These are phyloP conservation scores for Kuraishia molischiana DNA, from an alignment of 805 yeast species.

Conservation along the genomic window DNA sequence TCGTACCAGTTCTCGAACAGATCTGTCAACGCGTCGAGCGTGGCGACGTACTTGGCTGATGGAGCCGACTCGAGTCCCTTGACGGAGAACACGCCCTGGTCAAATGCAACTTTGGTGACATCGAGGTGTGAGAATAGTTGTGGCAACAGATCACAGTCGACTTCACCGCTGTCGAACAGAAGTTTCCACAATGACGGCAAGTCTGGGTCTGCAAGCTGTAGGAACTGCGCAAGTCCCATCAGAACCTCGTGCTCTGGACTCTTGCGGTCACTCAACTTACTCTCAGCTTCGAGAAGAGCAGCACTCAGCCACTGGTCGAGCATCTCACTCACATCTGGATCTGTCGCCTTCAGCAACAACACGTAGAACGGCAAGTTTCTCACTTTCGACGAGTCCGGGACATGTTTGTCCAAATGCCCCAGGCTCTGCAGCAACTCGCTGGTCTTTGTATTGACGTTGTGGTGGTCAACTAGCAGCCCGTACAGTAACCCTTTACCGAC, in stretches of 20 bases:
- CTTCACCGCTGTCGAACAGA: too few relatives aligned
- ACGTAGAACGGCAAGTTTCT: background rate
- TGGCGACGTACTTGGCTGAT: background rate
- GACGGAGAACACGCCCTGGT: background rate
- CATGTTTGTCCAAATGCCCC: background rate
- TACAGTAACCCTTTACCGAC: background rate
- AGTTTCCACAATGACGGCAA: too few relatives aligned
- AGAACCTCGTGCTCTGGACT: background rate
- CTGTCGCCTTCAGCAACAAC: background rate
- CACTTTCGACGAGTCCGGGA: background rate
- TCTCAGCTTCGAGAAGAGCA: background rate
- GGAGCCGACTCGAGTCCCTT: background rate
- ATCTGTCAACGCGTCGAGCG: background rate
- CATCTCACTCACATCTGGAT: background rate
- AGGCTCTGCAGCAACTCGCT: background rate
- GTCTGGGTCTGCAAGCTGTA: background rate
- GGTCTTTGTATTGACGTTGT: too few relatives aligned
- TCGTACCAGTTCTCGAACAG: background rate
- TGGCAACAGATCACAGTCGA: too few relatives aligned
- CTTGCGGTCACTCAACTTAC: background rate
- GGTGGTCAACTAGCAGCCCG: background rate
- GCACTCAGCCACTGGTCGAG: background rate
- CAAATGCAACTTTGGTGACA: too few relatives aligned
- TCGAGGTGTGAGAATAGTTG: too few relatives aligned
- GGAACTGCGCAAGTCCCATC: background rate